phyloP scores from a whole-genome alignment of 78 protist genomes.

The Cyanophora paradoxa region DNA sequence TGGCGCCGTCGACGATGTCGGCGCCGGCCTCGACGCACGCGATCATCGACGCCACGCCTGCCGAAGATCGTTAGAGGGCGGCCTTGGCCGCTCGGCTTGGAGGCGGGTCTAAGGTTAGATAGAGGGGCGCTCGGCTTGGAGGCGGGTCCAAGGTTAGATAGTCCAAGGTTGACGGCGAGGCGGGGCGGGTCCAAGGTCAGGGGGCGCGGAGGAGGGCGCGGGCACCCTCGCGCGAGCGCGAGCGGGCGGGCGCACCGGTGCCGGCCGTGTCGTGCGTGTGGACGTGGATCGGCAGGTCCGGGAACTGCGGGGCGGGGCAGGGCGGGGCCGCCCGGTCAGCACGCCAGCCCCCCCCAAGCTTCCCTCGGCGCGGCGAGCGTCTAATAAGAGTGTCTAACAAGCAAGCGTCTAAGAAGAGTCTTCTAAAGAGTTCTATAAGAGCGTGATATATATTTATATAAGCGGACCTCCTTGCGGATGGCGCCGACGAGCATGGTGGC shows the following conservation, averaged over 20 bases:
- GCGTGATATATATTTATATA: too few species aligned
- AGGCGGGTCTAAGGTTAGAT: not conserved
- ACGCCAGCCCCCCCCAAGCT: too few species aligned
- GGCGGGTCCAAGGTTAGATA: not conserved
- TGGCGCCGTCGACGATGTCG: conserved; percentile 61
- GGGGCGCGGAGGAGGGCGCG: too few species aligned
- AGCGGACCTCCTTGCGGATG: not conserved
- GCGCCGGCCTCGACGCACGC: conserved; percentile 52
- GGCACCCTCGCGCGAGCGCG: too few species aligned
- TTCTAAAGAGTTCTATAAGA: too few species aligned
- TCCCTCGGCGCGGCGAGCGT: too few species aligned
- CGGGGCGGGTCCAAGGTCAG: too few species aligned
- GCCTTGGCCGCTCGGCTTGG: not conserved
- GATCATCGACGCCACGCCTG: conserved; percentile 1
- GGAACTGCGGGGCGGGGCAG: conserved; percentile 42
- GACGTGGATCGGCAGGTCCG: conserved; percentile 71
- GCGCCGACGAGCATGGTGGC: conserved; percentile 3
- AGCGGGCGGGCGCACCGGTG: too few species aligned
- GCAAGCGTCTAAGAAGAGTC: too few species aligned
- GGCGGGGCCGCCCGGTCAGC: too few species aligned
- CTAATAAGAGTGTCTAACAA: too few species aligned
- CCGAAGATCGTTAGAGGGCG: not conserved
- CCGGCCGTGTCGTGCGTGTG: conserved; percentile 82
- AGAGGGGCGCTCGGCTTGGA: not conserved
- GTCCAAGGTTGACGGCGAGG: too few species aligned